Percentiles rank a stretch among this genome's conserved stretches.
Conservation (phyloP, 768 basidiomycete genomes). For the Crucibulum laeve region DNA sequence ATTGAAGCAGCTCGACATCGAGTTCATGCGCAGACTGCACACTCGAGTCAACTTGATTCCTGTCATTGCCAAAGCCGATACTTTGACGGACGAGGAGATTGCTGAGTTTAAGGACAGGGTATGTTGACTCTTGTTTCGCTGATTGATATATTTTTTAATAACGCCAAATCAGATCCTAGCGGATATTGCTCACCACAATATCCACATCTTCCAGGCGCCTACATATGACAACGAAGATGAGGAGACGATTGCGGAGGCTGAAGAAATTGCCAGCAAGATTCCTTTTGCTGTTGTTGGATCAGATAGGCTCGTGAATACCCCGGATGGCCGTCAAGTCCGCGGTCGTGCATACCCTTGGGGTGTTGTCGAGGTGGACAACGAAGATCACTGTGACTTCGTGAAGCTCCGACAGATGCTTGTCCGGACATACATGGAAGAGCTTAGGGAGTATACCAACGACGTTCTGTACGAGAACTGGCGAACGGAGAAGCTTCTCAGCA, state of each 20-base stretch:
- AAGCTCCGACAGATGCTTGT: constrained; percentile 99
- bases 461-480: constrained; percentile 98
- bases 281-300: constrained; percentile 99
- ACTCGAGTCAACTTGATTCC: constrained; percentile 98
- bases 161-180: constrained; percentile 62
- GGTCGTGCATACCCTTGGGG: constrained; percentile 99
- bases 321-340: constrained; percentile 89
- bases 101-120: constrained; percentile 90
- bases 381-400: constrained; percentile 98
- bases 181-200: constrained; percentile 93
- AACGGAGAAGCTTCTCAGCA: constrained; percentile 90
- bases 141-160: constrained; percentile 4
- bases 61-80: constrained; percentile 97
- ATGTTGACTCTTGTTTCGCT: constrained; percentile 15
- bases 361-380: constrained; percentile 98
- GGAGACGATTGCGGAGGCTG: constrained; percentile 94
- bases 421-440: constrained; percentile 98
- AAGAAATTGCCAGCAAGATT: constrained; percentile 97
- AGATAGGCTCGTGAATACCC: constrained; percentile 71
- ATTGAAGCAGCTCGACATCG: constrained; percentile 96
- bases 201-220: constrained; percentile 97
- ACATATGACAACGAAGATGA: constrained; percentile 98
- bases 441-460: constrained; percentile 95
- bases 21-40: constrained; percentile 97
- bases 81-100: constrained; percentile 95